Percentiles rank a stretch among this genome's conserved stretches.
Conservation (phyloP, 129 eudicot species). For the Rutidosis leptorrhynchoides region DNA sequence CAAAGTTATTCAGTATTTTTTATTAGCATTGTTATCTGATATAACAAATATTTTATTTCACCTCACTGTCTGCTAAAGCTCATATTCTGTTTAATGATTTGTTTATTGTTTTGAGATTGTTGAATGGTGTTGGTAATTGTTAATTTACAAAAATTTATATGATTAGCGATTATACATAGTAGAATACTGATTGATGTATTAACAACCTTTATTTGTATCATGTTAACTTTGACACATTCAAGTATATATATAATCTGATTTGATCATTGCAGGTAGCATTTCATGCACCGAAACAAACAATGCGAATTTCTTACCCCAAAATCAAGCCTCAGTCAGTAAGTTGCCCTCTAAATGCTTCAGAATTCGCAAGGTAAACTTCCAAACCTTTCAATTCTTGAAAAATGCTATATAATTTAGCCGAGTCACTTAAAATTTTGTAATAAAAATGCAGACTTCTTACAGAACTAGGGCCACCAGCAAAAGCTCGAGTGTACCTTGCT, state of each 20-base stretch:
- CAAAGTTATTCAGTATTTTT: no score
- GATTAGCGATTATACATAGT: no score
- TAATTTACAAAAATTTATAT: no score
- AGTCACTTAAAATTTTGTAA: neutral
- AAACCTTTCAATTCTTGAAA: neutral
- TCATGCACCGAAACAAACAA: slow-evolving; percentile 52
- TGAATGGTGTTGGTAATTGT: no score
- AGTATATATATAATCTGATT: neutral
- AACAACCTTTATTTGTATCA: neutral
- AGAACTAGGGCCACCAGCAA: slow-evolving; percentile 52
- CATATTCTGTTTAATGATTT: no score
- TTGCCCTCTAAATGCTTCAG: slow-evolving; percentile 53
- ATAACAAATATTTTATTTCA: no score
- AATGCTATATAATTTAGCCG: neutral
- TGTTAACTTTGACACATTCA: neutral
- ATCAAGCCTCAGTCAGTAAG: slow-evolving; percentile 40
- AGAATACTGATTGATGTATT: no score
- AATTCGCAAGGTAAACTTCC: slow-evolving; percentile 41
- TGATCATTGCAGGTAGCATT: slow-evolving; percentile 44
- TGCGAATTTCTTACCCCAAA: slow-evolving; percentile 42
- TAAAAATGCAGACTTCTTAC: slow-evolving; percentile 22
- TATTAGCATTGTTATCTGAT: no score
- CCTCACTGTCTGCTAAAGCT: no score
- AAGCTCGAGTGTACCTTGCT: slow-evolving; percentile 48
- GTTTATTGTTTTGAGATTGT: no score